Base-by-base conservation (phyloP, 2,329 filamentous ascomycete species). In the Ceratocystis ficicola region DNA sequence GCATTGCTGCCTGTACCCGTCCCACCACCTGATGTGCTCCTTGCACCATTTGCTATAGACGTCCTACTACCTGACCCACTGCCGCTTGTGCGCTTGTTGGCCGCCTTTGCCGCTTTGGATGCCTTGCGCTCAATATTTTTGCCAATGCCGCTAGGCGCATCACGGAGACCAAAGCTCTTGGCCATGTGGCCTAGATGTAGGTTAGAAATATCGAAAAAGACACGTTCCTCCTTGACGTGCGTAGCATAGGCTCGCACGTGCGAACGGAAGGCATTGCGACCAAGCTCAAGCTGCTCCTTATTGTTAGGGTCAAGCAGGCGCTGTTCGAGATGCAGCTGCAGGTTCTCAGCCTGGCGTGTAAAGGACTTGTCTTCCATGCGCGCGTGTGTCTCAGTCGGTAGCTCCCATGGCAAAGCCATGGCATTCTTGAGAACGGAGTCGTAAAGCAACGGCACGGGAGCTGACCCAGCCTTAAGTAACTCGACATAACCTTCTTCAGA, bases 161-260 rank as follows among this genome's bases (percentile, higher is more conserved):
- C 94, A 69, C 95, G 82, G 70, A 99, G 77, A 1, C 86, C 94
- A 73, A 95, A 99, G 30, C 88, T 90, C 79, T 99, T 99, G 6
- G 93, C 93, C 69, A 94, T 79, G 78, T 99, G 94, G 2, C 94
- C 94, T 6, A 97, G 77, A 74, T 99, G 94, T 60, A 99, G 77
- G 72, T 89, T 84, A 68, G 90, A 91, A 75, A 96, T 95, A 74
- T 97, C 89, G 74, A 99, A 99, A 73, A 88, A 92, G 64, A 80
- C 79, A 64, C 94, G 83, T 77, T 99, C 94, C 55, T 87, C 86
- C 36, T 89, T 86, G 32, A 93, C 84, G 75, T 99, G 94, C 0
- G 94, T 99, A 1, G 94, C 91, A 74, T 99, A 99, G 0, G 94
- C 94, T 65, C 94, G 83, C 65, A 99, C 87, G 72, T 97, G 92